Base-by-base conservation (phyloP, 2,329 filamentous ascomycete species). In the Fusarium denticulatum region DNA sequence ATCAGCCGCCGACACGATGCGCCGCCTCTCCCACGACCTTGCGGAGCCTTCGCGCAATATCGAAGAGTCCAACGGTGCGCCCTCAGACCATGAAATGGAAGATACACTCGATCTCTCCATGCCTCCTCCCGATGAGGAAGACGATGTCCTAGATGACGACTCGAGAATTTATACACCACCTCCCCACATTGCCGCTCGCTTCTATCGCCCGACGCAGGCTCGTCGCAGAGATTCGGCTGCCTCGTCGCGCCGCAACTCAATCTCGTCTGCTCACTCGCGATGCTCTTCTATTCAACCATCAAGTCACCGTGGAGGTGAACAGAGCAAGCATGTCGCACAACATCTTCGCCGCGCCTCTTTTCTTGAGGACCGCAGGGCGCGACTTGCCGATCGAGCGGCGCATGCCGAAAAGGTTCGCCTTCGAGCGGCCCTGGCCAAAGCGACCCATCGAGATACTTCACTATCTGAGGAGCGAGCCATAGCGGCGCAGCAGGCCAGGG, bases 331-430 rank as follows among this genome's bases (percentile, higher is more conserved):
- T 81, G 86, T 95, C 62, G 93, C 93, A 64, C 93, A 95, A 80
- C 93, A 95, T 79, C 86, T 95, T 64, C 93, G 94, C 47, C 91
- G 94, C 60, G 91, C 93, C 55, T 94, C 92, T 22, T 95, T 96
- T 66, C 88, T 96, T 70, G 93, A 95, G 81, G 92, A 92, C 74
- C 91, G 94, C 69, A 94, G 94, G 80, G 93, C 93, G 20, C 89
- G 93, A 26, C 87, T 96, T 24, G 93, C 94, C 61, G 93, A 95
- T 81, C 87, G 93, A 63, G 94, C 94, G 34, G 92, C 92, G 13
- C 93, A 96, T 81, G 94, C 92, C 28, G 94, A 96, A 81, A 94
- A 95, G 80, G 94, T 96, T 22, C 91, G 94, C 58, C 83, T 94
- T 69, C 88, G 93, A 40, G 93, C 93, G 47, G 93, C 93, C 15